Base-by-base conservation (phyloP, 805 yeast species). In the Hanseniaspora occidentalis region DNA sequence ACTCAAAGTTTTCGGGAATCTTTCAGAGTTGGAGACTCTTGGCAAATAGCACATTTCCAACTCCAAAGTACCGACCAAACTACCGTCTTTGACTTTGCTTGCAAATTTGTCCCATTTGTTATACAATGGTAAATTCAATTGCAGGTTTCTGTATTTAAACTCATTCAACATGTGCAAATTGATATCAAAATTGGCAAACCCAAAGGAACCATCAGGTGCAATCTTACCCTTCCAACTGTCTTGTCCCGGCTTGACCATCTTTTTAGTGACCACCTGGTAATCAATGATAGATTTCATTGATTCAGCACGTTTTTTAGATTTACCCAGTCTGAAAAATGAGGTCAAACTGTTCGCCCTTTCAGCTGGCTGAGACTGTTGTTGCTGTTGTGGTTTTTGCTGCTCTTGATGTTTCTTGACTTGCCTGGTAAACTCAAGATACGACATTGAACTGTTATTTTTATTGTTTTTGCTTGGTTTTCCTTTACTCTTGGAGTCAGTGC, bases 121-220 rank as follows among this genome's bases (percentile, higher is more conserved):
- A 56, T 73, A 43, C 39, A 58, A 27, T 19, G 46, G 44, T 37
- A 49, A 36, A 4, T 39, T 23, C 2, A 45, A 22, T 2, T 41
- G 24, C 17, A 41, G 42, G 17, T 41, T 33, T 5, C 37, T 43
- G 29, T 48, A 55, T 33, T 44, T 41, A 14, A 38, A 36, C 22
- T 43, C 35, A 1, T 45, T 27, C 29, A 58, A 43, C 31, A 48
- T 47, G 3, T 37, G 42, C 4, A 45, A 44, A 40, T 47, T 40
- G 6, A 58, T 35, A 7, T 71, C 71, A 40, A 88, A 65, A 49
- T 79, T 77, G 40, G 82, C 73, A 51, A 89, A 70, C 7, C 85
- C 95, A 67, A 84, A 86, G 27, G 95, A 84, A 2, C 97, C 97
- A 57, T 85, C 94, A 25, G 69, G 67, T 1, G 96, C 95, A 46